phyloP scores from a whole-genome alignment of 2,329 filamentous ascomycete species.

The Botrytis elliptica region DNA sequence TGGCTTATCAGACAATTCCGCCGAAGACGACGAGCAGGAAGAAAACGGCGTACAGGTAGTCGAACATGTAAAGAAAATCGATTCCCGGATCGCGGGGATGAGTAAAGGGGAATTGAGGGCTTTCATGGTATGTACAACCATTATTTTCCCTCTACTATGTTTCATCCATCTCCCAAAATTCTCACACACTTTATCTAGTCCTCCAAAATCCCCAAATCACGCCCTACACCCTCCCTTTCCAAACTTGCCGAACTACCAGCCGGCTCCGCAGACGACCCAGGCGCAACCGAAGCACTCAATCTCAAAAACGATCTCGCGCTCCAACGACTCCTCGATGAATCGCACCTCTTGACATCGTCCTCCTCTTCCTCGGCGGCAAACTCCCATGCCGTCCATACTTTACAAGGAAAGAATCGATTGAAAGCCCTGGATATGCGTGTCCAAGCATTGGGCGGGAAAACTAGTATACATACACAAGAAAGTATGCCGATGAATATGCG shows the following conservation, averaged over 20 bases:
- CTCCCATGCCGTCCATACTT: conserved; percentile 46
- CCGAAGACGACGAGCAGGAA: conserved; percentile 34
- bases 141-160: too few relatives aligned
- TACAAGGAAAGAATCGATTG: conserved; percentile 67
- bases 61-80: conserved; percentile 41
- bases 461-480: conserved; percentile 70
- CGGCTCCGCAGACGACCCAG: conserved; percentile 46
- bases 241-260: conserved; percentile 31
- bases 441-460: conserved; percentile 75
- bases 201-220: conserved; percentile 36
- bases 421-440: conserved; percentile 83
- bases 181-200: conserved; percentile 27
- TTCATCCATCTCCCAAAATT: not conserved
- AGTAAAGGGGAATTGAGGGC: conserved; percentile 71
- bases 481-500: conserved; percentile 88
- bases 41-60: conserved; percentile 45
- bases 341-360: conserved; percentile 71
- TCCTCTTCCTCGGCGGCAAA: not conserved
- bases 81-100: conserved; percentile 43
- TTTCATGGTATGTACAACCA: conserved; percentile 62
- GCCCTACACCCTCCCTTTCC: not conserved
- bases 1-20: conserved; percentile 50
- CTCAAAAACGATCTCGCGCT: conserved; percentile 91
- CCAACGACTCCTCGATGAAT: conserved; percentile 86
- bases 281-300: conserved; percentile 60